Evolutionary conservation across 176 grass and related monocot genomes (phyloP).

Genomic region (Elymus sibiricus): DNA sequence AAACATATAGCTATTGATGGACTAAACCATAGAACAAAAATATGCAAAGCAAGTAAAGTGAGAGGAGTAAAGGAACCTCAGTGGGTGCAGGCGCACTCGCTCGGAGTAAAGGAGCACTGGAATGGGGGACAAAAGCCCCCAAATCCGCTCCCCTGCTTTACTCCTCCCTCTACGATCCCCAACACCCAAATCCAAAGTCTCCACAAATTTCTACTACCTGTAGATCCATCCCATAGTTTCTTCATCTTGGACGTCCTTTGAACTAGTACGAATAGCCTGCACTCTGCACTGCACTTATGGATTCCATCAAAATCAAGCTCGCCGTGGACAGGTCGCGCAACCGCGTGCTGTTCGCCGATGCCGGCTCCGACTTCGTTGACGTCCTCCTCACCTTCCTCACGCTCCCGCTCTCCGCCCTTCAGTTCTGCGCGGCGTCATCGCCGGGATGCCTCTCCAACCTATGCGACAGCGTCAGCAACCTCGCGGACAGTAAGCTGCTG

Average conservation of each 20-base stretch:
- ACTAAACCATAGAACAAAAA: too few species aligned
- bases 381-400: slow-evolving; percentile 15
- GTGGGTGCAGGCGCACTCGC: too few species aligned
- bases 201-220: background rate
- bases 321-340: background rate
- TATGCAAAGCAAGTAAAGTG: too few species aligned
- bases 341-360: slow-evolving; percentile 21
- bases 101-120: too few species aligned
- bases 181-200: too few species aligned
- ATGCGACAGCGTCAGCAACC: background rate
- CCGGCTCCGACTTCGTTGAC: slow-evolving; percentile 26
- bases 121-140: too few species aligned
- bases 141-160: too few species aligned
- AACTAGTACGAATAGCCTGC: background rate
- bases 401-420: background rate
- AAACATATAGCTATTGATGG: too few species aligned
- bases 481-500: background rate
- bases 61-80: too few species aligned
- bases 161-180: too few species aligned
- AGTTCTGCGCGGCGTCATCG: background rate
- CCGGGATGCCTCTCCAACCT: slow-evolving; percentile 16
- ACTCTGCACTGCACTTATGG: background rate
- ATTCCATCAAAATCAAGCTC: slow-evolving; percentile 1
- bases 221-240: background rate
- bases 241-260: background rate